Evolutionary conservation across 1,139 yeast genomes (phyloP).

Genomic region (Geotrichum australiense): DNA sequence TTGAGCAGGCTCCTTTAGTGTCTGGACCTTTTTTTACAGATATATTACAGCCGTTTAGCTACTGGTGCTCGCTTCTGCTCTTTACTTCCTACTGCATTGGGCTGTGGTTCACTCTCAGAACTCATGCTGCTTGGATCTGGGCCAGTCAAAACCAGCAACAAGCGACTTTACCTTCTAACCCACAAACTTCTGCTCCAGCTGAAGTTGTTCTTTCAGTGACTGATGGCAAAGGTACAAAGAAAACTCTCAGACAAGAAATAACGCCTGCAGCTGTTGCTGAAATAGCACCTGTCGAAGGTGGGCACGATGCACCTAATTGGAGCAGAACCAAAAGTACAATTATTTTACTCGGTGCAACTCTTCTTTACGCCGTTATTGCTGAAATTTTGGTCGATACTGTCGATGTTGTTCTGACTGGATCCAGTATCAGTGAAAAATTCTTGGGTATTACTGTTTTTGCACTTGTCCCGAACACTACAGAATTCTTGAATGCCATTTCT

Average conservation of each 20-base stretch:
- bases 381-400: slow-evolving; percentile 92
- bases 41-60: slow-evolving; percentile 72
- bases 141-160: slow-evolving; percentile 25
- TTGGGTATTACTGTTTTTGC: slow-evolving; percentile 93
- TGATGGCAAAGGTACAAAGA: neutral
- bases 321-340: slow-evolving; percentile 76
- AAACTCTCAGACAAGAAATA: slow-evolving; percentile 1
- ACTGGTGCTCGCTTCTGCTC: slow-evolving; percentile 70
- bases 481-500: slow-evolving; percentile 91
- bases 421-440: slow-evolving; percentile 80
- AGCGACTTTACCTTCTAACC: neutral
- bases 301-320: slow-evolving; percentile 99
- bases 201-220: neutral
- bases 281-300: slow-evolving; percentile 40
- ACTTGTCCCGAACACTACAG: slow-evolving; percentile 93
- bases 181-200: neutral
- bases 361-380: slow-evolving; percentile 86
- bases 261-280: neutral
- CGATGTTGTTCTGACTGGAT: slow-evolving; percentile 71
- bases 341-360: slow-evolving; percentile 77
- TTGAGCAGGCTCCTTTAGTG: slow-evolving; percentile 65
- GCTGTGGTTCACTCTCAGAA: slow-evolving; percentile 81
- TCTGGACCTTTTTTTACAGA: slow-evolving; percentile 52
- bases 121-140: slow-evolving; percentile 97
- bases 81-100: slow-evolving; percentile 89